Base-by-base conservation (phyloP, 179 eudicot species). In the Pouteria campechiana region DNA sequence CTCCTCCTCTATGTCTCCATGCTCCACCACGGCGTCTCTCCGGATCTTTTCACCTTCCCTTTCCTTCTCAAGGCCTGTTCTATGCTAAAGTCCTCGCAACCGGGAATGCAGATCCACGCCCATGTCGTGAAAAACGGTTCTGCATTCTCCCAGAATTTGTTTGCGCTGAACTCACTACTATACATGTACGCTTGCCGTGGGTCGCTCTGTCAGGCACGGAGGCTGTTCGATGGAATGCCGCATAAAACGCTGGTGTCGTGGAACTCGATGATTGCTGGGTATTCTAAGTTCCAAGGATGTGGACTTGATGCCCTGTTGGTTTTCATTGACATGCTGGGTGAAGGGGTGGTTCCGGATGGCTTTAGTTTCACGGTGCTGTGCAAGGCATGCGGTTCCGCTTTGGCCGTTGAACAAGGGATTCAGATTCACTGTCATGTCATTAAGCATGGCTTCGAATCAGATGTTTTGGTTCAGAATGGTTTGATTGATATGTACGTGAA, bases 31-130 rank as follows among this genome's bases (percentile, higher is more conserved):
- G 83, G 79, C 9, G 50, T 75, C 1, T 3, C 48, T 0, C 75
- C 69, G 25, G 89, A 79, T 64, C 75, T 75, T 32, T 79, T 79
- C 24, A 76, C 89, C 21, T 73, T 73, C 33, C 83, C 89, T 0
- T 76, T 79, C 28, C 70, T 61, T 0, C 39, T 73, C 5, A 76
- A 76, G 41, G 89, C 89, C 20, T 79, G 89, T 39, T 40, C 60
- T 0, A 60, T 25, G 8, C 16, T 32, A 12, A 44, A 24, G 12
- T 44, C 25, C 14, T 21, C 62, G 5, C 56, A 50, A 7, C 69
- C 52, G 37, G 89, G 78, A 13, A 69, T 50, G 35, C 73, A 57
- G 57, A 67, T 79, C 3, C 72, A 76, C 51, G 68, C 44, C 17
- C 28, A 61, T 12, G 89, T 73, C 7, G 25, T 73, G 14, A 75